These are phyloP conservation scores for Tricholomella constricta DNA, from an alignment of 768 basidiomycete genomes.

Conservation along the genomic window DNA sequence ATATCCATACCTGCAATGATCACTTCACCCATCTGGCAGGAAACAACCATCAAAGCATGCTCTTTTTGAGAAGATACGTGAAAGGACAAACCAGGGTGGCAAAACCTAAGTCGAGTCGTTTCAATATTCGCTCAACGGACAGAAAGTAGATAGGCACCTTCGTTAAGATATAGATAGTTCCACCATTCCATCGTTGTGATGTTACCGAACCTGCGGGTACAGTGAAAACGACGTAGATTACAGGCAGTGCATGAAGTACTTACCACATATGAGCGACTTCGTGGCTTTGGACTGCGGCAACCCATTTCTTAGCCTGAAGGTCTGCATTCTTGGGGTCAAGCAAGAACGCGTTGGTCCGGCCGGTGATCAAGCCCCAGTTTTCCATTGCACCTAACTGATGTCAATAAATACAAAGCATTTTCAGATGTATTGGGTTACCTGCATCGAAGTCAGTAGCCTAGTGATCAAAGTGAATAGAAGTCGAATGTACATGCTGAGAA, in stretches of 20 bases:
- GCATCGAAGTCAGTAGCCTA: slow-evolving; percentile 87
- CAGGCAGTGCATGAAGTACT: slow-evolving; percentile 15
- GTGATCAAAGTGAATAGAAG: neutral
- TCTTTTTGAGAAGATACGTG: neutral
- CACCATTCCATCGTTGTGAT: slow-evolving; percentile 95
- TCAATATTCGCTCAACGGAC: neutral
- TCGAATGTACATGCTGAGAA: neutral
- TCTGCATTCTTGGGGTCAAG: slow-evolving; percentile 78
- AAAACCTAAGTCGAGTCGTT: slow-evolving; percentile 53
- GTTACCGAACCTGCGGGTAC: slow-evolving; percentile 75
- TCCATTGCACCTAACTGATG: slow-evolving; percentile 73
- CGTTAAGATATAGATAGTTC: slow-evolving; percentile 82
- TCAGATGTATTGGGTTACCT: slow-evolving; percentile 36
- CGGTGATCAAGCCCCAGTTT: slow-evolving; percentile 93
- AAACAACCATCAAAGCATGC: slow-evolving; percentile 1
- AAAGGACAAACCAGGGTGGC: slow-evolving; percentile 65
- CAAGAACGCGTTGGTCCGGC: slow-evolving; percentile 79
- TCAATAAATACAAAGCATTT: slow-evolving; percentile 10
- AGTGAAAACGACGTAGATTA: neutral
- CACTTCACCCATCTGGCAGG: slow-evolving; percentile 78
- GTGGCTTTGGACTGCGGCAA: slow-evolving; percentile 79
- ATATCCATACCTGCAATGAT: slow-evolving; percentile 64
- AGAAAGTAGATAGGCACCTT: slow-evolving; percentile 44
- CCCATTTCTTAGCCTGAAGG: slow-evolving; percentile 73
- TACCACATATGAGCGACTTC: slow-evolving; percentile 87